Evolutionary conservation across 768 basidiomycete genomes (phyloP), one percentile per base, ranked within the genome.

Genomic region (Russula brevipes): DNA sequence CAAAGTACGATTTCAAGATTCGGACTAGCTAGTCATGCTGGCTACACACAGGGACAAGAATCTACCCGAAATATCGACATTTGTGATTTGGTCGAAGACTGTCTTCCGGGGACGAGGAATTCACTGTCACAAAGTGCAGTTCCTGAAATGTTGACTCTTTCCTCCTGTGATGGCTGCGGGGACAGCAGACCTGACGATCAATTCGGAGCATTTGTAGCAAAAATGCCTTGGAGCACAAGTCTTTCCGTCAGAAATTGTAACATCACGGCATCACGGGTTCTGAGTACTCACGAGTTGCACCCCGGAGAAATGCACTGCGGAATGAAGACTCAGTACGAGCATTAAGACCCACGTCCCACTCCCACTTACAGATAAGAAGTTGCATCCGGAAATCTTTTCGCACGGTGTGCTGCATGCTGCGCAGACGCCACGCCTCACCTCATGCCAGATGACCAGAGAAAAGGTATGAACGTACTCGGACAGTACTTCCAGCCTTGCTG

Each of bases 291-390:
- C 72, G 79, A 76, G 66, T 85, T 83, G 71, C 84, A 86, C 16
- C 80, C 82, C 2, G 82, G 82, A 4, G 82, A 75, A 42, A 80
- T 79, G 67, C 82, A 85, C 84, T 85, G 39, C 8, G 12, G 31
- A 5, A 47, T 47, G 9, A 47, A 2, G 17, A 11, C 11, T 64
- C 46, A 64, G 9, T 33, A 44, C 19, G 30, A 47, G 33, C 1
- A 38, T 8, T 35, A 14, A 16, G 50, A 35, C 47, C 12, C 36
- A 10, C 38, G 19, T 57, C 59, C 39, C 1, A 67, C 82, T 57
- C 59, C 39, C 1, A 67, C 82, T 74, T 39, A 83, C 84, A 60
- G 79, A 77, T 78, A 85, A 82, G 70, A 85, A 84, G 62, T 84
- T 80, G 57, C 84, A 85, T 0, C 85, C 84, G 12, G 72, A 72